A percentile compares a stretch with the other conserved stretches of the same genome.
Evolutionary conservation across 371 early-diverging fungal genomes (phyloP).

Genomic region (Parasitella parasitica): DNA sequence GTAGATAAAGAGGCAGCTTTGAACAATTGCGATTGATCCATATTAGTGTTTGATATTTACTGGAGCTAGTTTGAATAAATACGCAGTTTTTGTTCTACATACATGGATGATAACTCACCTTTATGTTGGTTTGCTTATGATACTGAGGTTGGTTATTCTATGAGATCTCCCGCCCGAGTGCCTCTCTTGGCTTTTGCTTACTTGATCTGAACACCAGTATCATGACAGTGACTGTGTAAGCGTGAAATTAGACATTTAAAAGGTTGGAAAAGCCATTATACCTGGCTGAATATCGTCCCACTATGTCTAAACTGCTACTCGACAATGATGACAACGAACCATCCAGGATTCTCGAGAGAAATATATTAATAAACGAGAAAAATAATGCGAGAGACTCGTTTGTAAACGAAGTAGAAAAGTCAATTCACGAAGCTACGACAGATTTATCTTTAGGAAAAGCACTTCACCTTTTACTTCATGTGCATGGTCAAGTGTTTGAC

Average conservation of each 20-base stretch:
- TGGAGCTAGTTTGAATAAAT: too few relatives aligned
- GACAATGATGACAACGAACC: background rate
- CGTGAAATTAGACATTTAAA: background rate
- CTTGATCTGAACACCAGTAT: too few relatives aligned
- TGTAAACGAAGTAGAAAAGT: conserved; percentile 1
- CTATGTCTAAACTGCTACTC: background rate
- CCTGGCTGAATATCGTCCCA: background rate
- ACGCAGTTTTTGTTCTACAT: too few relatives aligned
- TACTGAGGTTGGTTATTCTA: background rate
- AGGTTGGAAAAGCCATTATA: background rate
- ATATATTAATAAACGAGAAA: background rate
- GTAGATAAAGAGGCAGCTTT: conserved; percentile 24
- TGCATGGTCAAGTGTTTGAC: conserved; percentile 14
- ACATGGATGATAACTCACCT: too few relatives aligned
- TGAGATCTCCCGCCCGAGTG: background rate
- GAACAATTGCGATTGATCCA: too few relatives aligned
- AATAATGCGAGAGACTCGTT: background rate
- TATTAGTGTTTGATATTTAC: too few relatives aligned
- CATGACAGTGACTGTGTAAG: too few relatives aligned
- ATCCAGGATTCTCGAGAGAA: background rate
- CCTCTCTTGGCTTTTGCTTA: background rate
- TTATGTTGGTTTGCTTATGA: too few relatives aligned
- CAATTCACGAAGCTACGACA: background rate
- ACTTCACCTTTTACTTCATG: conserved; percentile 12
- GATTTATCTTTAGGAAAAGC: conserved; percentile 19